A percentile compares a stretch with the other conserved stretches of the same genome.
Conservation (phyloP, 2,329 filamentous ascomycete species). For the Beauveria scarabaeidicola region DNA sequence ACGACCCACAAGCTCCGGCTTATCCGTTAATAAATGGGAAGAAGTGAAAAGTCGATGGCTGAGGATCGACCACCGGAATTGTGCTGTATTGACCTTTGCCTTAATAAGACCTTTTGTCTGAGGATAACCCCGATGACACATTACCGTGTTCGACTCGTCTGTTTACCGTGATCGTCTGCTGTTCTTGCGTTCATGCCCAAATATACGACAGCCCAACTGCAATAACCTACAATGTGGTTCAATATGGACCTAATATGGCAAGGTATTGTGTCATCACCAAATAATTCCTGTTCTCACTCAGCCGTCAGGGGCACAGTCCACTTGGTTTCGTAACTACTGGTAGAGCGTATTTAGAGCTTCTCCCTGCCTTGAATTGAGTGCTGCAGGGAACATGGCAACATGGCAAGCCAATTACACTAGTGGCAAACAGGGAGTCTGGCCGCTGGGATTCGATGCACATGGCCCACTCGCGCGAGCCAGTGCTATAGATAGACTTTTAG, state of each 20-base stretch:
- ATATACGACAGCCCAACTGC: no score
- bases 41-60: constrained; percentile 1
- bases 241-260: not conserved
- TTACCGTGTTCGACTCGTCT: no score
- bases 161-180: no score
- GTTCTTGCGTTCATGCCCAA: no score
- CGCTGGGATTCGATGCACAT: not conserved
- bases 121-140: no score
- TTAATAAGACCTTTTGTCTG: no score
- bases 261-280: not conserved
- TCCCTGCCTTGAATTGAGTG: constrained; percentile 7
- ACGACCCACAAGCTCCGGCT: constrained; percentile 1
- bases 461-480: not conserved
- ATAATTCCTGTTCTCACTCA: not conserved
- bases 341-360: not conserved
- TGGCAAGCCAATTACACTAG: not conserved
- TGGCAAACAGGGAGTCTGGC: not conserved
- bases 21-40: constrained; percentile 1
- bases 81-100: not conserved
- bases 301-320: not conserved
- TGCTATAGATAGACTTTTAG: constrained; percentile 6
- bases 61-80: not conserved
- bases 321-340: not conserved
- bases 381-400: constrained; percentile 1
- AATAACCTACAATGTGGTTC: not conserved